These are phyloP conservation scores for Monascus purpureus DNA, from an alignment of 495 filamentous ascomycete species.

Conservation along the genomic window DNA sequence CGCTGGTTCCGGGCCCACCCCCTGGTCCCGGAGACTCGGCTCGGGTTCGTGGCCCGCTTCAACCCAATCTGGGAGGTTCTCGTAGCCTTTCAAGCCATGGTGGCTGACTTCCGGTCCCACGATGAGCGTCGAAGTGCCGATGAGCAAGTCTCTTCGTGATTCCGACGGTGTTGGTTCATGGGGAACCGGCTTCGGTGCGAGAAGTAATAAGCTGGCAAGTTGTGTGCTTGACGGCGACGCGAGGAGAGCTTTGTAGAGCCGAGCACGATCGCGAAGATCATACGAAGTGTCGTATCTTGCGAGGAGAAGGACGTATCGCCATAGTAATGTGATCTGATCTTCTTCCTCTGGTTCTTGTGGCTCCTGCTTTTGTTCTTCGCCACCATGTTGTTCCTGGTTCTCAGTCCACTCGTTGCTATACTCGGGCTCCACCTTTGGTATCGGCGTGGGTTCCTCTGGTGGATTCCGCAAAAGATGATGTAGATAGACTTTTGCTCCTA, in stretches of 20 bases:
- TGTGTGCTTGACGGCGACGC: slow-evolving; percentile 60
- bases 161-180: slow-evolving; percentile 76
- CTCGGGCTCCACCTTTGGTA: slow-evolving; percentile 8
- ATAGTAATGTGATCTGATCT: slow-evolving; percentile 59
- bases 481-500: slow-evolving; percentile 90
- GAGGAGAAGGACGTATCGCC: slow-evolving; percentile 71
- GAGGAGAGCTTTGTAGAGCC: slow-evolving; percentile 76
- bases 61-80: slow-evolving; percentile 73
- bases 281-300: slow-evolving; percentile 89
- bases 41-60: slow-evolving; percentile 67
- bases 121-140: slow-evolving; percentile 77
- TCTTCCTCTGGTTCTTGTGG: slow-evolving; percentile 17
- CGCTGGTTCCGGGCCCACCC: slow-evolving; percentile 14
- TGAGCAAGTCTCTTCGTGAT: slow-evolving; percentile 53
- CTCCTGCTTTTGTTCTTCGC: slow-evolving; percentile 18
- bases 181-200: slow-evolving; percentile 89
- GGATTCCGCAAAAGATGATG: slow-evolving; percentile 59
- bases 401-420: slow-evolving; percentile 30
- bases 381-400: slow-evolving; percentile 19
- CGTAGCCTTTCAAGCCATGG: slow-evolving; percentile 61
- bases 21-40: slow-evolving; percentile 47
- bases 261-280: slow-evolving; percentile 79
- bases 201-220: slow-evolving; percentile 74
- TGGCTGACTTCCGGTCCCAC: slow-evolving; percentile 59
- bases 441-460: slow-evolving; percentile 9